phyloP scores from a whole-genome alignment of 495 filamentous ascomycete species.

The Gamarada debralockiae region DNA sequence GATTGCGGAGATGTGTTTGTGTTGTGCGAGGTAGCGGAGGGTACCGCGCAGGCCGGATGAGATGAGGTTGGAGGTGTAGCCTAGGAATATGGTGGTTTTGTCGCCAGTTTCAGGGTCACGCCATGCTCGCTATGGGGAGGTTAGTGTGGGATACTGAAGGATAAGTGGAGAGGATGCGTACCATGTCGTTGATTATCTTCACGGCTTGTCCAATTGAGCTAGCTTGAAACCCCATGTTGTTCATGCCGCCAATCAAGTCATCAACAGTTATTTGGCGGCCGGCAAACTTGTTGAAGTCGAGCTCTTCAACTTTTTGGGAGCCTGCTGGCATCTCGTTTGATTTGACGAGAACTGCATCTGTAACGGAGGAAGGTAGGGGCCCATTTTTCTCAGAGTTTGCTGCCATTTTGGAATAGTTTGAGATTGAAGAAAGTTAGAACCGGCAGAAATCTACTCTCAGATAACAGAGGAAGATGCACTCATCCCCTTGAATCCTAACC shows the following conservation, averaged over 20 bases:
- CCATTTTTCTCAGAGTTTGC: neutral
- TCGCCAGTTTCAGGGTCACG: constrained; percentile 66
- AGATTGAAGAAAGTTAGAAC: neutral
- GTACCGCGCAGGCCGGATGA: constrained; percentile 92
- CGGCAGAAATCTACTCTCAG: neutral
- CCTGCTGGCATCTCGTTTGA: constrained; percentile 78
- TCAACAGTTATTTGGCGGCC: constrained; percentile 75
- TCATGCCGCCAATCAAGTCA: constrained; percentile 79
- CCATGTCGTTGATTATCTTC: constrained; percentile 92
- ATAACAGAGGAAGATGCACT: neutral
- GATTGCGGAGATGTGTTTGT: constrained; percentile 84
- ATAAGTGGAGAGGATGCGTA: constrained; percentile 34
- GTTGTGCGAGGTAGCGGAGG: constrained; percentile 85
- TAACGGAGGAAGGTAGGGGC: constrained; percentile 58
- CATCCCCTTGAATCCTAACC: too few species aligned
- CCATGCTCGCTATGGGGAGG: constrained; percentile 59
- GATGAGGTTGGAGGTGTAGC: constrained; percentile 95
- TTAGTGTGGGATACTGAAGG: constrained; percentile 1
- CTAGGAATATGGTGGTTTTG: constrained; percentile 88
- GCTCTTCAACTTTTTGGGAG: constrained; percentile 69
- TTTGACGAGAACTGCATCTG: constrained; percentile 81
- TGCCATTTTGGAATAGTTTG: neutral
- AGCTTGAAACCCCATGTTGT: constrained; percentile 88
- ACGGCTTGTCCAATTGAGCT: constrained; percentile 79
- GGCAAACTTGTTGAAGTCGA: constrained; percentile 83